Conservation (phyloP, 805 yeast genomes). For the Zygosaccharomyces gambellarensis region DNA sequence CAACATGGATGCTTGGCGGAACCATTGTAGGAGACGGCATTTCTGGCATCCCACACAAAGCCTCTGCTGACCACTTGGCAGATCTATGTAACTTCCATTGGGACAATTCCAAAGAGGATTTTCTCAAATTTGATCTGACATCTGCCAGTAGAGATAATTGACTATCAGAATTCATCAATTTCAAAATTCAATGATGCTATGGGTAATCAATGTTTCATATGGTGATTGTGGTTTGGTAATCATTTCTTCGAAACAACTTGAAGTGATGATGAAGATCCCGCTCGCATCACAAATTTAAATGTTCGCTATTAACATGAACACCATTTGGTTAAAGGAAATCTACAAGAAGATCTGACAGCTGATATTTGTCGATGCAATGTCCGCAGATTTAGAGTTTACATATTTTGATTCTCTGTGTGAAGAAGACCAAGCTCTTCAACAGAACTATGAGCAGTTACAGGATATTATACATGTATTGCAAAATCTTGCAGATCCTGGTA, state of each 20-base stretch:
- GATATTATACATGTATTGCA: constrained; percentile 13
- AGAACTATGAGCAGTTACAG: constrained; percentile 17
- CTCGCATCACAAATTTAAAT: constrained; percentile 4
- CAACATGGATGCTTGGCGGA: constrained; percentile 7
- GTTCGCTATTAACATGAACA: not conserved
- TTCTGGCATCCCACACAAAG: constrained; percentile 53
- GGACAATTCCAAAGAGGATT: constrained; percentile 43
- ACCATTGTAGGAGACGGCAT: constrained; percentile 1
- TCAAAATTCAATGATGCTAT: not conserved
- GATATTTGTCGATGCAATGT: not conserved
- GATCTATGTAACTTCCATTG: constrained; percentile 61
- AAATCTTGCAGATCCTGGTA: constrained; percentile 13
- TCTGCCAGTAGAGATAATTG: constrained; percentile 13
- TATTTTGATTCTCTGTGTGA: constrained; percentile 29
- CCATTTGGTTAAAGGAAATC: not conserved
- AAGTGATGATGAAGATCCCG: not conserved
- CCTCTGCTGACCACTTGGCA: constrained; percentile 84
- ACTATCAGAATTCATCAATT: constrained; percentile 1
- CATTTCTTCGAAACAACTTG: not conserved
- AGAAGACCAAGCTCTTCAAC: constrained; percentile 22
- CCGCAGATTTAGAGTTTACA: constrained; percentile 8
- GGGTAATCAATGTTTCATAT: not conserved
- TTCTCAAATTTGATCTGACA: constrained; percentile 30
- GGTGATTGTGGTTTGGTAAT: not conserved
- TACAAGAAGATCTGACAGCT: not conserved